Evolutionary conservation across 1,284 basidiomycete genomes (phyloP), one percentile per base, ranked within the genome.

Genomic region (Rhodotorula sp.): DNA sequence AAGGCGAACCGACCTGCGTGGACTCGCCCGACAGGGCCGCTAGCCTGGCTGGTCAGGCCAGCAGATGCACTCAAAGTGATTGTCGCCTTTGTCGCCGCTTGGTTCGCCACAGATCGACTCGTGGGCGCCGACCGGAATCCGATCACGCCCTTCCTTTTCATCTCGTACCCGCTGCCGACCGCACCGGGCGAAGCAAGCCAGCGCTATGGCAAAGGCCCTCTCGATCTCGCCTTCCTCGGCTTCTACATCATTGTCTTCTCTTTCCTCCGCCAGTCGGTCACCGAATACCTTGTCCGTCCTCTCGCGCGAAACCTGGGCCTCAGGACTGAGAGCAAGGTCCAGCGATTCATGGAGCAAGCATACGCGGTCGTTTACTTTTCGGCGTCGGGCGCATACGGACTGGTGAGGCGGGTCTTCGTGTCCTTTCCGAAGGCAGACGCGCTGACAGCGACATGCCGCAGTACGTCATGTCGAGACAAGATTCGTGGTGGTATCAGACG

Each of bases 201-300:
- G 0, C 86, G 86, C 56, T 96, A 93, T 79, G 84, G 83, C 54
- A 96, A 95, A 81, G 87, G 88, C 26, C 42, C 58, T 0, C 81
- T 86, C 76, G 96, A 99, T 80, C 77, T 96, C 12, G 80, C 85
- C 26, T 99, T 99, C 82, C 80, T 98, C 59, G 85, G 85, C 6
- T 97, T 93, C 81, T 86, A 96, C 80, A 85, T 98, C 80, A 84
- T 99, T 56, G 89, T 97, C 76, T 99, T 91, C 83, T 95, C 93
- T 1, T 92, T 94, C 80, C 79, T 96, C 45, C 88, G 96, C 48
- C 94, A 98, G 81, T 80, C 85, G 46, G 81, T 93, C 76, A 88
- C 89, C 15, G 75, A 91, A 77, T 87, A 87, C 74, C 60, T 93
- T 24, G 88, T 89, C 68, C 83, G 84, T 54, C 91, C 91, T 0